Conservation (phyloP, 106 monocot genomes). For the Dendrobium nobile region DNA sequence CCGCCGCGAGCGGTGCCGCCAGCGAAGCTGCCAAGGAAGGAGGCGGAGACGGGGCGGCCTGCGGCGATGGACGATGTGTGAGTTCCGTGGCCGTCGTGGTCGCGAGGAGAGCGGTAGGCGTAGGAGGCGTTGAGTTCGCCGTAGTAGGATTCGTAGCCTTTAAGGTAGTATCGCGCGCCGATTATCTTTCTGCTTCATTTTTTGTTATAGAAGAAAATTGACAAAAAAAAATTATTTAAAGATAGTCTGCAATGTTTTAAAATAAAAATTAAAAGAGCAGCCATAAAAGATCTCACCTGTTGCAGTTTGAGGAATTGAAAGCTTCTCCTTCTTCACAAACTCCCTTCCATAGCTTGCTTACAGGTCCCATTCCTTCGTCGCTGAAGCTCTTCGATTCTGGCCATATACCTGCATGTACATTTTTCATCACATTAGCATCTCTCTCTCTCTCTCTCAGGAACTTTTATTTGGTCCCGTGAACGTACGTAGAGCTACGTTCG, state of each 20-base stretch:
- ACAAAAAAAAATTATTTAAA: too few species aligned
- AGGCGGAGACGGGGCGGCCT: conserved; percentile 47
- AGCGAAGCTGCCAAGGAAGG: conserved; percentile 64
- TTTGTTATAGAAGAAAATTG: background rate
- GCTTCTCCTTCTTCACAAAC: conserved; percentile 72
- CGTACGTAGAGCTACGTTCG: too few species aligned
- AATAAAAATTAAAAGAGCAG: too few species aligned
- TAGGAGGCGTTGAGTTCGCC: conserved; percentile 53
- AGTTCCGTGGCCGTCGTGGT: conserved; percentile 84
- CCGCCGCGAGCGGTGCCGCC: conserved; percentile 53
- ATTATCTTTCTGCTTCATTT: conserved; percentile 58
- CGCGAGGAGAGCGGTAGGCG: conserved; percentile 64
- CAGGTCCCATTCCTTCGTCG: conserved; percentile 62
- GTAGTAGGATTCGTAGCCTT: conserved; percentile 60
- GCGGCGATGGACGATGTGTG: conserved; percentile 81
- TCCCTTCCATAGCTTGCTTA: conserved; percentile 68
- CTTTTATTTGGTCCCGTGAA: too few species aligned
- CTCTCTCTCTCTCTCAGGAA: too few species aligned
- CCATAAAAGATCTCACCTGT: conserved; percentile 26
- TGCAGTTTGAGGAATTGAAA: conserved; percentile 74
- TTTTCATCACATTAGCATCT: background rate
- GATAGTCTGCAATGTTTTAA: too few species aligned
- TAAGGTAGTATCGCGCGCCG: conserved; percentile 77
- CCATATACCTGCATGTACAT: conserved; percentile 62
- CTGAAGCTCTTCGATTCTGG: conserved; percentile 82